Percentiles rank a stretch among this genome's conserved stretches.
These are phyloP conservation scores for Auriscalpium vulgare DNA, from an alignment of 768 basidiomycete genomes.

Conservation along the genomic window DNA sequence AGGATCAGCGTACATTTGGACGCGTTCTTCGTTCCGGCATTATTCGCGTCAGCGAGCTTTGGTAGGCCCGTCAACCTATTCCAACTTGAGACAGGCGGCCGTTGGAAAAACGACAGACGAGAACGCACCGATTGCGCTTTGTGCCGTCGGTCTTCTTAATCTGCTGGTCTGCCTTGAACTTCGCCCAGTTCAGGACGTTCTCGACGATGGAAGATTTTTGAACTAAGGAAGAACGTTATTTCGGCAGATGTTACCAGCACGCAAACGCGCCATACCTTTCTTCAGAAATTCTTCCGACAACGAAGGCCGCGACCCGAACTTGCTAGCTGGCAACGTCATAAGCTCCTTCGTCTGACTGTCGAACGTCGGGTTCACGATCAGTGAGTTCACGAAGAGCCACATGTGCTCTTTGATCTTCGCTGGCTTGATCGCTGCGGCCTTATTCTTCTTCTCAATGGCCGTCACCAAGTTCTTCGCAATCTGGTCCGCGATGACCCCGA, in stretches of 20 bases:
- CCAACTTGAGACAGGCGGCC: neutral
- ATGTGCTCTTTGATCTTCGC: conserved; percentile 95
- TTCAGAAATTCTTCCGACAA: conserved; percentile 93
- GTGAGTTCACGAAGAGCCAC: conserved; percentile 94
- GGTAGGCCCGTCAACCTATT: conserved; percentile 79
- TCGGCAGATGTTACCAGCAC: neutral
- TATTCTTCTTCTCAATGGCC: conserved; percentile 93
- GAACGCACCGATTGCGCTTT: conserved; percentile 72
- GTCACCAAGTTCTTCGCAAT: conserved; percentile 78
- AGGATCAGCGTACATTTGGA: conserved; percentile 88
- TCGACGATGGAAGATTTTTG: conserved; percentile 86
- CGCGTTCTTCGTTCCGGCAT: conserved; percentile 80
- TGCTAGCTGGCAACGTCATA: conserved; percentile 75
- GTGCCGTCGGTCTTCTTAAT: conserved; percentile 93
- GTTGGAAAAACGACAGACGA: neutral
- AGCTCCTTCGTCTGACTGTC: conserved; percentile 99
- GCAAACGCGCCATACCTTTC: conserved; percentile 50
- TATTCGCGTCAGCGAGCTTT: conserved; percentile 95
- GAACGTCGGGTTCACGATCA: conserved; percentile 97
- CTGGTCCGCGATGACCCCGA: conserved; percentile 77
- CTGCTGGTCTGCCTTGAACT: conserved; percentile 92
- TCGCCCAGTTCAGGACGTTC: conserved; percentile 91
- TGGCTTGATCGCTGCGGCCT: conserved; percentile 88
- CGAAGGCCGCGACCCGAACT: conserved; percentile 83
- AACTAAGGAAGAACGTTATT: conserved; percentile 37